These are phyloP conservation scores for Yarrowia osloensis DNA, from an alignment of 805 yeast species.

Conservation along the genomic window DNA sequence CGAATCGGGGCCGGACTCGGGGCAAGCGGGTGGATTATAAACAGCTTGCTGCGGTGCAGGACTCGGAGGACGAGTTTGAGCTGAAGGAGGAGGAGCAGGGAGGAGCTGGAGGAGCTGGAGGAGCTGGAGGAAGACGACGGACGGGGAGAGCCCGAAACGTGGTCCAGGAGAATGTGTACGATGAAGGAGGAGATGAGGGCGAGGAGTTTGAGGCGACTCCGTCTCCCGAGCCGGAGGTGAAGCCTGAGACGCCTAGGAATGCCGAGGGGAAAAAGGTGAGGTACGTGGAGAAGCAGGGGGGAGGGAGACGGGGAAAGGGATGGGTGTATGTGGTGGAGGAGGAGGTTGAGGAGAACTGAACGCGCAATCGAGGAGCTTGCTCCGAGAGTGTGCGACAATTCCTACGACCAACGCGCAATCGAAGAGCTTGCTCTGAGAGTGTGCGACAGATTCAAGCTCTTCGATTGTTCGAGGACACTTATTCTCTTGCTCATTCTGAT, in stretches of 20 bases:
- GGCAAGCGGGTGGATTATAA: slow-evolving; percentile 21
- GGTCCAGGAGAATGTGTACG: not conserved
- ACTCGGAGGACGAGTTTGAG: slow-evolving; percentile 11
- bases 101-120: not conserved
- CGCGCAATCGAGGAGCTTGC: not conserved
- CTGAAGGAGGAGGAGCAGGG: slow-evolving; percentile 14
- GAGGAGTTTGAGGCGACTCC: slow-evolving; percentile 7
- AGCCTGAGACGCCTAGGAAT: slow-evolving; percentile 13
- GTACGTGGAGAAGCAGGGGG: slow-evolving; percentile 12
- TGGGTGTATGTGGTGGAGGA: slow-evolving; percentile 27
- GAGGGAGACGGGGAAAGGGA: slow-evolving; percentile 6
- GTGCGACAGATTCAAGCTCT: no score
- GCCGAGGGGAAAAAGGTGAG: slow-evolving; percentile 6
- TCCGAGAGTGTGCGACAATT: not conserved
- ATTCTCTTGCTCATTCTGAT: no score
- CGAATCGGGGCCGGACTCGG: slow-evolving; percentile 18
- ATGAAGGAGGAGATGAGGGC: not conserved
- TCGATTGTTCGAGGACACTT: no score
- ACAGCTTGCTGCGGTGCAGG: not conserved
- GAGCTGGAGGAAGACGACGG: not conserved
- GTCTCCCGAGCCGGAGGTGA: not conserved
- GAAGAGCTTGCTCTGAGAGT: not conserved
- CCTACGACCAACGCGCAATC: no score
- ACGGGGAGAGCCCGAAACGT: slow-evolving; percentile 3
- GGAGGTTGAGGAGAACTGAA: not conserved